Evolutionary conservation across 148 eudicot species (phyloP), one percentile per base, ranked within the genome.

Genomic region (Polygonum aviculare): DNA sequence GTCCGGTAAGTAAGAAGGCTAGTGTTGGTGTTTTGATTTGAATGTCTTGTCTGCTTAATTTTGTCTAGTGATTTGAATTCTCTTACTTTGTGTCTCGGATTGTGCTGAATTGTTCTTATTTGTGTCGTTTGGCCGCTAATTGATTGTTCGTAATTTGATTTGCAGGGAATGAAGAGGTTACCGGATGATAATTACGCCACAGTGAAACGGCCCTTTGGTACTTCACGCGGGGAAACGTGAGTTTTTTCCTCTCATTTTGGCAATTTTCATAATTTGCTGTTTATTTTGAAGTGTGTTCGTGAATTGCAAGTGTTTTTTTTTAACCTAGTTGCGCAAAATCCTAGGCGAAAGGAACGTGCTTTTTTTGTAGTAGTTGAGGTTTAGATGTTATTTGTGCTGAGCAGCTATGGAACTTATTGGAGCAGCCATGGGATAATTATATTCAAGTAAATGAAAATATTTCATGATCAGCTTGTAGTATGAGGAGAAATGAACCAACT

Each of bases 201-300:
- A 81, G 84, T 89, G 40, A 93, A 91, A 79, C 90, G 96, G 65
- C 91, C 92, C 26, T 89, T 88, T 60, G 86, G 84, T 47, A 83
- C 87, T 78, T 84, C 94, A 62, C 84, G 93, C 33, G 93, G 83
- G 50, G 96, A 93, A 85, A 87, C 93, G 98, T 93, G 81, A 88
- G 91, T 80, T 79, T 36, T 77, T 19, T 33, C 39, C 12, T 22
- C 41, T 51, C 12, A 12, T 72, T 75, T 16, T 73, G 14, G 16
- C 7, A 70, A 50, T 74, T 36, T 65, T 41, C 45, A 38, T 78
- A 69, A 62, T 72, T 79, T 59, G 63, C 62, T 75, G 26, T 31
- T 40, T 69, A 51, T 6, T 75, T 47, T 31, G 50, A 26, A 21
- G 14, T 44, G 76, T 63, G n/a, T 47, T 76, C 10, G 49, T 73